Conservation (phyloP, 2,329 filamentous ascomycete genomes). For the Rachicladosporium sp. region DNA sequence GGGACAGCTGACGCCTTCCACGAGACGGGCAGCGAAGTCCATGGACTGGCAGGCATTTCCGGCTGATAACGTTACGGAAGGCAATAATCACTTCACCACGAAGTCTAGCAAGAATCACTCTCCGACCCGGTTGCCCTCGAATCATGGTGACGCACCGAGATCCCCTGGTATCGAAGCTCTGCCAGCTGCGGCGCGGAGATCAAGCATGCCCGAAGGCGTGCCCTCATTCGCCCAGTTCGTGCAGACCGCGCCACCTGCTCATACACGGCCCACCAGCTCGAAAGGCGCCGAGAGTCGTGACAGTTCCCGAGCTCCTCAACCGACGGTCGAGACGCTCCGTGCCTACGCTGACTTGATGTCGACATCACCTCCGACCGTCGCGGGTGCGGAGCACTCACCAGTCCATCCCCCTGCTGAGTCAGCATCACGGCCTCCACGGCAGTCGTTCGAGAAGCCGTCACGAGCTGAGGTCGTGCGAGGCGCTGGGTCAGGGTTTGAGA, state of each 20-base stretch:
- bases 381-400: not conserved
- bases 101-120: not conserved
- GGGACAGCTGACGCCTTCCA: conserved; percentile 29
- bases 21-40: conserved; percentile 10
- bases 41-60: not conserved
- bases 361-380: not conserved
- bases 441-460: conserved; percentile 14
- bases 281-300: not conserved
- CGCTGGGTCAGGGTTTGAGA: conserved; percentile 24
- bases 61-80: not conserved
- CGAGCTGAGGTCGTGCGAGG: conserved; percentile 17
- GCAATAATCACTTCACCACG: not conserved
- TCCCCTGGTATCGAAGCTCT: conserved; percentile 14
- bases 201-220: conserved; percentile 21
- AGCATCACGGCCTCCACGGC: conserved; percentile 1
- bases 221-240: conserved; percentile 19
- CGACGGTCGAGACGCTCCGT: no score
- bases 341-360: not conserved
- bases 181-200: conserved; percentile 15
- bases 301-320: not conserved
- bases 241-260: conserved; percentile 13
- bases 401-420: not conserved
- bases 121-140: not conserved
- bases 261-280: not conserved
- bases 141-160: not conserved